These are phyloP conservation scores for Hawksworthiomyces lignivorus DNA, from an alignment of 2,329 filamentous ascomycete species.

Conservation along the genomic window DNA sequence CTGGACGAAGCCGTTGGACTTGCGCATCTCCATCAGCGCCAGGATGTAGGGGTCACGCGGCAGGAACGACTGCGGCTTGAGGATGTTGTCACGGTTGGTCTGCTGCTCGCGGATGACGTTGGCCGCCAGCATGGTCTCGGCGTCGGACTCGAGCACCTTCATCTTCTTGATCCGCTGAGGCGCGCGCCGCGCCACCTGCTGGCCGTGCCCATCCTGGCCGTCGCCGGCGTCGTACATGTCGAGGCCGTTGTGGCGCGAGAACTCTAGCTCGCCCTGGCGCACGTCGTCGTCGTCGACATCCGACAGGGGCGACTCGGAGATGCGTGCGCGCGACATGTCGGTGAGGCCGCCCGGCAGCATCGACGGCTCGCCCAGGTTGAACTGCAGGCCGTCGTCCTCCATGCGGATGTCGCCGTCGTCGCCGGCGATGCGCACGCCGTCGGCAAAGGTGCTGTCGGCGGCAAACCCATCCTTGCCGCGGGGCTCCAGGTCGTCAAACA, in stretches of 20 bases:
- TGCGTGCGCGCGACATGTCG: conserved; percentile 48
- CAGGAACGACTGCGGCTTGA: conserved; percentile 74
- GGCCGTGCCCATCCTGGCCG: conserved; percentile 37
- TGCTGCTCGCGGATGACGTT: conserved; percentile 80
- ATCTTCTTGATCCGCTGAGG: conserved; percentile 68
- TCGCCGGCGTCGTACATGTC: conserved; percentile 56
- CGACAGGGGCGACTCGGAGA: conserved; percentile 63
- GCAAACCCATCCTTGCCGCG: conserved; percentile 49
- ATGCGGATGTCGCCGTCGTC: conserved; percentile 58
- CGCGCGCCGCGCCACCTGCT: conserved; percentile 55
- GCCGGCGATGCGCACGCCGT: conserved; percentile 53
- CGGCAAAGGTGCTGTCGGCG: conserved; percentile 47
- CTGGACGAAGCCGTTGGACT: conserved; percentile 80
- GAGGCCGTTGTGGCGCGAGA: conserved; percentile 40
- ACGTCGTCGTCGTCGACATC: conserved; percentile 59
- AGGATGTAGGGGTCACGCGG: conserved; percentile 81
- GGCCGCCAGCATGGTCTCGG: conserved; percentile 68
- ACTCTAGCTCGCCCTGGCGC: conserved; percentile 52
- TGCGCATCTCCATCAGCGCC: conserved; percentile 85
- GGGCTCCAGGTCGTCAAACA: conserved; percentile 54
- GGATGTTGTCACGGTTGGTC: conserved; percentile 74
- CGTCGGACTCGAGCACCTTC: conserved; percentile 75
- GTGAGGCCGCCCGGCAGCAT: conserved; percentile 41
- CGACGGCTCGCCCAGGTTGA: conserved; percentile 53
- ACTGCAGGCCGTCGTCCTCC: conserved; percentile 57